Conservation (phyloP, 2,329 filamentous ascomycete genomes). For the Bertia moriformis region DNA sequence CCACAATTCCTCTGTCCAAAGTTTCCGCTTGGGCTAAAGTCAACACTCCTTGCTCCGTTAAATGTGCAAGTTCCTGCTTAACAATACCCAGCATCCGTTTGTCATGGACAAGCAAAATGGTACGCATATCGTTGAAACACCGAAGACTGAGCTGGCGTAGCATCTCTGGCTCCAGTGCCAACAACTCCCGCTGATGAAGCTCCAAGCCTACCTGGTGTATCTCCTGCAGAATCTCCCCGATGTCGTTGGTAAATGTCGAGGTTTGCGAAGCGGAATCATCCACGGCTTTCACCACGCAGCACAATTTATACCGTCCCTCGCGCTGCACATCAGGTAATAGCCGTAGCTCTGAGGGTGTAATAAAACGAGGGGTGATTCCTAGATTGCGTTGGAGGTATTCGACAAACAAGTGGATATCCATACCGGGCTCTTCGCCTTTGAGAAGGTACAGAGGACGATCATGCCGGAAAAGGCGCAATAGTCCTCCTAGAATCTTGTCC, state of each 20-base stretch:
- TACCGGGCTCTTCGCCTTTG: conserved; percentile 19
- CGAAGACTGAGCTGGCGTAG: conserved; percentile 17
- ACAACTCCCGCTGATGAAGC: conserved; percentile 20
- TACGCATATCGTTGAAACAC: conserved; percentile 24
- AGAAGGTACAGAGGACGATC: conserved; percentile 17
- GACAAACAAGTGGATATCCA: conserved; percentile 23
- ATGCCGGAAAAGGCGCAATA: conserved; percentile 15
- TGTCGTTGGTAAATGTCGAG: conserved; percentile 1
- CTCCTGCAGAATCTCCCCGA: conserved; percentile 14
- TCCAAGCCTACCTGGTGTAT: conserved; percentile 22
- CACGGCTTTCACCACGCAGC: conserved; percentile 9
- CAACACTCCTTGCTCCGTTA: conserved; percentile 12
- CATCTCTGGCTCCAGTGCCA: conserved; percentile 13
- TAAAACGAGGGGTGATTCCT: conserved; percentile 15
- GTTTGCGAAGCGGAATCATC: not conserved
- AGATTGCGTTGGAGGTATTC: conserved; percentile 11
- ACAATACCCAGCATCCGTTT: conserved; percentile 25
- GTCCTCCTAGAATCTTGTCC: conserved; percentile 13
- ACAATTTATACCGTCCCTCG: conserved; percentile 13
- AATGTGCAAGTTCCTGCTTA: conserved; percentile 13
- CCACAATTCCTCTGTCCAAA: conserved; percentile 13
- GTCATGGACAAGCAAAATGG: conserved; percentile 22
- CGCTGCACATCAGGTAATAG: conserved; percentile 11
- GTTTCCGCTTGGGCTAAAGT: conserved; percentile 10
- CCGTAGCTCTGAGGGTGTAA: conserved; percentile 17